phyloP scores from a whole-genome alignment of 2,329 filamentous ascomycete genomes.

The Lojkania enalia region DNA sequence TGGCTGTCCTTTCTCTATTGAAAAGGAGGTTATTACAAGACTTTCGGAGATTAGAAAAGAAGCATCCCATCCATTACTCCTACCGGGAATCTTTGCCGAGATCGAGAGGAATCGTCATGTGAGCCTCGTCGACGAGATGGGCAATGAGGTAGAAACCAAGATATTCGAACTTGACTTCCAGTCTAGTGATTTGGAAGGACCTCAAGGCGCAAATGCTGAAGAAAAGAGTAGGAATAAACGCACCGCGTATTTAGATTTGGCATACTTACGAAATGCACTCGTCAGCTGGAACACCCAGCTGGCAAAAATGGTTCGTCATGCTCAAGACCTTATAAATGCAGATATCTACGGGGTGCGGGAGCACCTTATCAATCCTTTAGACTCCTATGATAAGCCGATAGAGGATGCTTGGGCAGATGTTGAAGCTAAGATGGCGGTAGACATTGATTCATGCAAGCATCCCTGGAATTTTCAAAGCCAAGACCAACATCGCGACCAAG shows the following conservation, averaged over 20 bases:
- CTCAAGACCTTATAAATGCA: conserved; percentile 1
- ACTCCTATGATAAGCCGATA: background rate
- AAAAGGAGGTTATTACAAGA: conserved; percentile 15
- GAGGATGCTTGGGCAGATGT: background rate
- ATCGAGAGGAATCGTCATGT: conserved; percentile 17
- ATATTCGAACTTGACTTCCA: conserved; percentile 18
- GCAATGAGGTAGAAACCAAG: conserved; percentile 16
- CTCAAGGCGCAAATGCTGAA: conserved; percentile 6
- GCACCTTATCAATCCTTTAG: background rate
- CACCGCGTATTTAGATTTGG: conserved; percentile 19
- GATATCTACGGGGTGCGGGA: background rate
- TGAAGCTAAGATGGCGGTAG: background rate
- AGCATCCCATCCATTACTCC: conserved; percentile 18
- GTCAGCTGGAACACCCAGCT: conserved; percentile 23
- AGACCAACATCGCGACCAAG: background rate
- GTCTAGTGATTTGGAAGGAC: background rate
- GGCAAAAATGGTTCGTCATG: conserved; percentile 15
- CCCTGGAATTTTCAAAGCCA: background rate
- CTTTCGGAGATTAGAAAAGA: conserved; percentile 9
- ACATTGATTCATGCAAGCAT: background rate
- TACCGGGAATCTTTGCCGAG: conserved; percentile 21
- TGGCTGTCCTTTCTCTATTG: conserved; percentile 11
- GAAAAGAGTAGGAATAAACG: conserved; percentile 16
- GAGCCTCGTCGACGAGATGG: conserved; percentile 15
- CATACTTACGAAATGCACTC: conserved; percentile 20